Conservation (phyloP, 306 rosid genomes). For the Rubus parviflorus region DNA sequence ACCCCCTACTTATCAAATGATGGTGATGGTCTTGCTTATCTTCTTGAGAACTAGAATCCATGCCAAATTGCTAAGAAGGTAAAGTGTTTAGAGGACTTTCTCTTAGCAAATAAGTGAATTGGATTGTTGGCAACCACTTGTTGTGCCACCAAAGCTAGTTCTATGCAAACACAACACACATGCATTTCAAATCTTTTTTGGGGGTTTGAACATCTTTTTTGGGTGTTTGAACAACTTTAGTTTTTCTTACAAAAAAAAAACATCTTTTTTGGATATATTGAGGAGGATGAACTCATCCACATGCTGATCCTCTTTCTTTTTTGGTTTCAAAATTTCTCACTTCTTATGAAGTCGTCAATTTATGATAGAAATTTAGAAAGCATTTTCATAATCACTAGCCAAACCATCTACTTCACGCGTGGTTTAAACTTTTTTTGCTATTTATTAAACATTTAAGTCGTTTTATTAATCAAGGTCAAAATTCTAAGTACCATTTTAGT, state of each 20-base stretch:
- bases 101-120: background rate
- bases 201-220: background rate
- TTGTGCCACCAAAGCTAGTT: background rate
- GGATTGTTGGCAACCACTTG: conserved; percentile 3
- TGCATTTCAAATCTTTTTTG: background rate
- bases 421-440: background rate
- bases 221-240: background rate
- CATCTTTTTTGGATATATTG: background rate
- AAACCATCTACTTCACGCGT: conserved; percentile 8
- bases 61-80: background rate
- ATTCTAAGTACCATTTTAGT: background rate
- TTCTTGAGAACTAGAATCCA: background rate
- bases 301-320: background rate
- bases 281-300: background rate
- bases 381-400: background rate
- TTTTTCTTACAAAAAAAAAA: too few relatives aligned
- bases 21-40: conserved; percentile 10
- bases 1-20: background rate
- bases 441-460: background rate
- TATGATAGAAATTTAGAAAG: background rate
- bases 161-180: background rate
- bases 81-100: background rate
- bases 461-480: background rate
- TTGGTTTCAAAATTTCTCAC: background rate
- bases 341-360: background rate